Base-by-base conservation (phyloP, 2,329 filamentous ascomycete genomes). In the Trichoderma afroharzianum region DNA sequence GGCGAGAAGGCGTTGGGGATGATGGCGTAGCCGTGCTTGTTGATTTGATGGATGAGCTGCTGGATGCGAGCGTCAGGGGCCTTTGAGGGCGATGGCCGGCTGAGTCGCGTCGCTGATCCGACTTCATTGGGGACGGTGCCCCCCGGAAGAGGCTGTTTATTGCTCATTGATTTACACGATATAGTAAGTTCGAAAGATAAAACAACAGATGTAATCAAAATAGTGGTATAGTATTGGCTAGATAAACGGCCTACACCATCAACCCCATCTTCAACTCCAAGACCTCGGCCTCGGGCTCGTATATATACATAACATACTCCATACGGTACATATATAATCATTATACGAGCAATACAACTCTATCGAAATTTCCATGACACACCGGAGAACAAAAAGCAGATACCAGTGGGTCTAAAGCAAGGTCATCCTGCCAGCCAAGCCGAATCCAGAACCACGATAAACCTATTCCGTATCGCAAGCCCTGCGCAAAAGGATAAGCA, bases 1-100 rank as follows among this genome's bases (percentile, higher is more conserved):
- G 76, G 73, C 7, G 78, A 76, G 57, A 79, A 77, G 18, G 78
- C 80, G 53, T 81, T 71, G 7, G 75, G 76, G 7, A 82, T 75
- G 28, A 82, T 75, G 6, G 80, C 80, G 71, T 80, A 82, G 62
- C 81, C 81, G 71, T 82, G 70, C 9, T 70, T 26, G 1, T 73
- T 67, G 14, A 73, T 70, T 18, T 77, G 74, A 55, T 74, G 55
- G 63, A 77, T 72, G 26, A 76, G 71, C 3, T 32, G 28, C 55
- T 70, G 68, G 11, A 63, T 47, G 36, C 62, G 68, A 18, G 24
- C 28, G 24, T 70, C 53, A 4, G 57, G 18, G 8, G 36, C 5
- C n/a, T 53, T 61, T 21, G 57, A 15, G 11, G 24, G 14, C 1
- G 57, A 5, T 5, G 58, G 5, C 5, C 1, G 8, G 12, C 18